Evolutionary conservation across 2,329 filamentous ascomycete species (phyloP).

Genomic region (Phaeoacremonium minimum): DNA sequence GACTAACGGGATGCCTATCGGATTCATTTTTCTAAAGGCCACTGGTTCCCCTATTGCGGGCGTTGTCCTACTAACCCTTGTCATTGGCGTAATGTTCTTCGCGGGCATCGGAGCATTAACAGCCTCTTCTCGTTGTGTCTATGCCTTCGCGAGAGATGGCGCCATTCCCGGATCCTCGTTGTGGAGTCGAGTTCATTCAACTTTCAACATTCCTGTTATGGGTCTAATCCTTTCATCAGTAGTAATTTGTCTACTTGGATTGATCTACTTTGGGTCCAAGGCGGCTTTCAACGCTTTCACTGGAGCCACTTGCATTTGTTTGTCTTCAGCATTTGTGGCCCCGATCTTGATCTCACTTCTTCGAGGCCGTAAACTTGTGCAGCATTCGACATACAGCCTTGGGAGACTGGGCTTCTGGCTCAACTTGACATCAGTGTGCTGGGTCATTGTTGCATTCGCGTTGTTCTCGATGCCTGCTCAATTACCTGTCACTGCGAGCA

Average conservation of each 20-base stretch:
- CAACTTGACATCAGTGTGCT: conserved; percentile 63
- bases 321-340: conserved; percentile 70
- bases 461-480: conserved; percentile 73
- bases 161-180: conserved; percentile 66
- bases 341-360: conserved; percentile 70
- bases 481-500: too few species aligned
- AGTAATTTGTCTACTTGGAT: conserved; percentile 66
- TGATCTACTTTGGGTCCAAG: conserved; percentile 75
- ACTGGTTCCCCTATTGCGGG: conserved; percentile 70
- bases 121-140: conserved; percentile 69
- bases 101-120: conserved; percentile 72
- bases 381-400: conserved; percentile 62
- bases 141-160: conserved; percentile 71
- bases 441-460: conserved; percentile 66
- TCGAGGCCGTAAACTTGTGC: conserved; percentile 61
- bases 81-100: conserved; percentile 74
- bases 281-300: conserved; percentile 79
- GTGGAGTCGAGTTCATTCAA: conserved; percentile 62
- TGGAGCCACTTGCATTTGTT: conserved; percentile 74
- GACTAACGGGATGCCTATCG: conserved; percentile 71
- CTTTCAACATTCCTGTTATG: conserved; percentile 65
- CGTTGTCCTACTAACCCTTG: conserved; percentile 70
- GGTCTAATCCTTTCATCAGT: conserved; percentile 64
- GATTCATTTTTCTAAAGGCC: conserved; percentile 69
- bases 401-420: conserved; percentile 65